These are phyloP conservation scores for Aspergillus hancockii DNA, from an alignment of 495 filamentous ascomycete species.

Conservation along the genomic window DNA sequence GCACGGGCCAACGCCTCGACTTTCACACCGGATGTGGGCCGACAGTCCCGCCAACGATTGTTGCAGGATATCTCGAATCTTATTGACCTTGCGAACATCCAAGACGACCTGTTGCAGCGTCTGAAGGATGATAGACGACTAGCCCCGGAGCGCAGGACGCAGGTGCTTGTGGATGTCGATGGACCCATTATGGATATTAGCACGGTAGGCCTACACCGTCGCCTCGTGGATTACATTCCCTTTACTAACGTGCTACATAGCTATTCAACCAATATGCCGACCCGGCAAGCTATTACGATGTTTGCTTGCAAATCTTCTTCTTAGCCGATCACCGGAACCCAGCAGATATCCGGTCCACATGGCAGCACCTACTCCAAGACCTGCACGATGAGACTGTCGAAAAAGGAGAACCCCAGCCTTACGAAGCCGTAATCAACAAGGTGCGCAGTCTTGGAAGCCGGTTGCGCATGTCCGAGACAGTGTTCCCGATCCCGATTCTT, in stretches of 20 bases:
- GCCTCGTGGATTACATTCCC: not conserved
- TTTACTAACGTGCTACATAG: slow-evolving; percentile 44
- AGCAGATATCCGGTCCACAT: slow-evolving; percentile 77
- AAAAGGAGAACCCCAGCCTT: slow-evolving; percentile 61
- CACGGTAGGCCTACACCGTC: slow-evolving; percentile 57
- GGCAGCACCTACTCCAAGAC: slow-evolving; percentile 76
- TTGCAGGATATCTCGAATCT: slow-evolving; percentile 80
- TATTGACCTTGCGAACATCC: slow-evolving; percentile 90
- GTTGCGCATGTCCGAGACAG: slow-evolving; percentile 72
- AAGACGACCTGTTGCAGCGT: slow-evolving; percentile 85
- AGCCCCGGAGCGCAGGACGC: slow-evolving; percentile 52
- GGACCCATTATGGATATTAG: slow-evolving; percentile 71
- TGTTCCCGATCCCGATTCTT: slow-evolving; percentile 70
- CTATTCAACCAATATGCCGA: slow-evolving; percentile 91
- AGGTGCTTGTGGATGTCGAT: slow-evolving; percentile 67
- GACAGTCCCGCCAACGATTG: slow-evolving; percentile 74
- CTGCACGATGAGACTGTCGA: slow-evolving; percentile 63
- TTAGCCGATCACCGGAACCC: slow-evolving; percentile 83
- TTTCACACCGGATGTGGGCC: slow-evolving; percentile 65
- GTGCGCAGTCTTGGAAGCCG: slow-evolving; percentile 76
- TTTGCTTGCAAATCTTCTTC: slow-evolving; percentile 88
- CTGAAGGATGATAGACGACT: slow-evolving; percentile 73
- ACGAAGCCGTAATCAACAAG: slow-evolving; percentile 73
- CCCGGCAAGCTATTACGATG: slow-evolving; percentile 83
- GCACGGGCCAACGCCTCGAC: slow-evolving; percentile 87